phyloP scores from a whole-genome alignment of 2,329 filamentous ascomycete genomes.

The Trichoderma semiorbis region DNA sequence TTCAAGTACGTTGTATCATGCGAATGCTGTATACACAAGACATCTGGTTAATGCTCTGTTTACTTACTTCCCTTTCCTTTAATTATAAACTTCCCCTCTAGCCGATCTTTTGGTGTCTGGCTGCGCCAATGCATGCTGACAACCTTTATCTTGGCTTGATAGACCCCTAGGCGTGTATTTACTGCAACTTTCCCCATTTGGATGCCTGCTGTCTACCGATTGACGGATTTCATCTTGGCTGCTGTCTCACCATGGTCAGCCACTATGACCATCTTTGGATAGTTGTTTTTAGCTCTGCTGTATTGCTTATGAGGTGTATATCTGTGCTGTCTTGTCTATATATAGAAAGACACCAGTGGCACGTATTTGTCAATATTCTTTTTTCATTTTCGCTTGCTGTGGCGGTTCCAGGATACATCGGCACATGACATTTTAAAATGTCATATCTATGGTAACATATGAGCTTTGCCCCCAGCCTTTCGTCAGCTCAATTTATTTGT shows the following conservation, averaged over 20 bases:
- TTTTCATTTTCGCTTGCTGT: neutral
- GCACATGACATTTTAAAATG: neutral
- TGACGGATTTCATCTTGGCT: neutral
- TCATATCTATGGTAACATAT: neutral
- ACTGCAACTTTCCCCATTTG: neutral
- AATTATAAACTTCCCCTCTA: neutral
- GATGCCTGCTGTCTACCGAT: neutral
- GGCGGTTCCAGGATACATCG: neutral
- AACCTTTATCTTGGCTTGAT: neutral
- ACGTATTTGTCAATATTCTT: accelerated
- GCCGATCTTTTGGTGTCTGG: neutral
- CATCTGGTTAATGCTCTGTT: neutral
- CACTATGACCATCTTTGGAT: neutral
- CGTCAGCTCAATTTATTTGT: neutral
- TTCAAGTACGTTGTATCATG: neutral
- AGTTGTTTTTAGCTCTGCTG: neutral
- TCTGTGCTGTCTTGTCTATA: neutral
- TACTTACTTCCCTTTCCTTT: neutral
- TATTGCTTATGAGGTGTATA: neutral
- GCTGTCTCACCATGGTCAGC: neutral
- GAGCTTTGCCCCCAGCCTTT: neutral
- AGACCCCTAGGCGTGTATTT: neutral
- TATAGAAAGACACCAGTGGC: neutral
- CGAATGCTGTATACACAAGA: neutral
- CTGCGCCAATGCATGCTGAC: neutral